phyloP scores from a whole-genome alignment of 208 protist genomes.

The Vickermania ingenoplastis region DNA sequence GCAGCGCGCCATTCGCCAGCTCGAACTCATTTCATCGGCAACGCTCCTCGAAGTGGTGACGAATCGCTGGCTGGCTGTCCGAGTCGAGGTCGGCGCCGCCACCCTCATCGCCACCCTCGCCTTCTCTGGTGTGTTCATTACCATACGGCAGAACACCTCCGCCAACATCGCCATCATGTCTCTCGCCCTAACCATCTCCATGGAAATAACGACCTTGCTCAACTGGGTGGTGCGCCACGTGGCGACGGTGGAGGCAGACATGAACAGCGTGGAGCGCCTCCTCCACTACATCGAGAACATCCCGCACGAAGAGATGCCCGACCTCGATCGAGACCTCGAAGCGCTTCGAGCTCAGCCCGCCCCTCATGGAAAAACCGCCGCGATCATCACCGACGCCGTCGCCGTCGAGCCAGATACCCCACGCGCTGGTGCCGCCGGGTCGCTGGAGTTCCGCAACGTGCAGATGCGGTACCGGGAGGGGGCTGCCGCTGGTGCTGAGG shows the following conservation, averaged over 20 bases:
- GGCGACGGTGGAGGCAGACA: constrained; percentile 56
- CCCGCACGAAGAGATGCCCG: constrained; percentile 40
- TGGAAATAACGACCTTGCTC: constrained; percentile 50
- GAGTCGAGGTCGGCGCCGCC: constrained; percentile 81
- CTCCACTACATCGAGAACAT: constrained; percentile 69
- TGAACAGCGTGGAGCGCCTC: constrained; percentile 84
- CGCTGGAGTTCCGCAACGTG: constrained; percentile 50
- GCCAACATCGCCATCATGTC: constrained; percentile 44
- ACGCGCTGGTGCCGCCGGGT: constrained; percentile 64
- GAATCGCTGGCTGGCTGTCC: constrained; percentile 86
- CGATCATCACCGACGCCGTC: background rate
- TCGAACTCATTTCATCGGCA: constrained; percentile 45
- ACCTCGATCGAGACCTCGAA: background rate
- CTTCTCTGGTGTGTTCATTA: constrained; percentile 19
- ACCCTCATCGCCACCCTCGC: constrained; percentile 44
- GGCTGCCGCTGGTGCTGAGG: constrained; percentile 52
- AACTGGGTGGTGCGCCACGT: constrained; percentile 50
- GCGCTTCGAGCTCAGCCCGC: background rate
- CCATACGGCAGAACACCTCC: constrained; percentile 25
- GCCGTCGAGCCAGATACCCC: background rate
- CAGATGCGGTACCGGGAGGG: constrained; percentile 58
- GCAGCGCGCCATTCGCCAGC: constrained; percentile 18
- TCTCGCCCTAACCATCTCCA: constrained; percentile 45
- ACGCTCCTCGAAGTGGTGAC: constrained; percentile 39
- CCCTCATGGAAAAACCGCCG: constrained; percentile 6